These are phyloP conservation scores for Fagus crenata DNA, from an alignment of 306 rosid species.

Conservation along the genomic window DNA sequence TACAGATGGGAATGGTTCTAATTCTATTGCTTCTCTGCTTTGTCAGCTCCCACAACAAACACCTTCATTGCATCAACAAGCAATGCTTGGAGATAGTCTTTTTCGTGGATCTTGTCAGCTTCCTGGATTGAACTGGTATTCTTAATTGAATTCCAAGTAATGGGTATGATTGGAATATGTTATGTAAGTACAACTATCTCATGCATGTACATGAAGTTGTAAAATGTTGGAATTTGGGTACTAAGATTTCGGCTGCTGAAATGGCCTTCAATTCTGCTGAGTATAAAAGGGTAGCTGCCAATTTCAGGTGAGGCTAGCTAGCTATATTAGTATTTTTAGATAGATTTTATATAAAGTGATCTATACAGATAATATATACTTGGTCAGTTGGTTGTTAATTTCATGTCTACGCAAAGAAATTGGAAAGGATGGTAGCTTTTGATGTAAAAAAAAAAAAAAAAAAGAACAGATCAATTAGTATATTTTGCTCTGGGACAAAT, in stretches of 20 bases:
- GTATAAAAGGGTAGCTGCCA: conserved; percentile 27
- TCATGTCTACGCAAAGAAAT: conserved; percentile 38
- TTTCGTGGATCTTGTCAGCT: conserved; percentile 46
- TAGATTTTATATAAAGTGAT: conserved; percentile 31
- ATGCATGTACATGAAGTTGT: conserved; percentile 20
- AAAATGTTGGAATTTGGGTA: conserved; percentile 36
- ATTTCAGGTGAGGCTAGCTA: conserved; percentile 37
- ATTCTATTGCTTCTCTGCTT: conserved; percentile 58
- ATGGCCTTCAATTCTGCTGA: conserved; percentile 41
- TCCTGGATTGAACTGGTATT: conserved; percentile 74
- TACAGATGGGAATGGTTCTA: conserved; percentile 36
- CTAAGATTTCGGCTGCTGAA: conserved; percentile 42
- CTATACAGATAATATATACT: conserved; percentile 32
- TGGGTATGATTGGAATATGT: conserved; percentile 12
- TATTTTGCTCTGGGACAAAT: background rate
- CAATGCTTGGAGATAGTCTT: conserved; percentile 52
- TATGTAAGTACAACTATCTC: background rate
- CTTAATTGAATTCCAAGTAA: conserved; percentile 35
- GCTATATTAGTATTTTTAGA: conserved; percentile 37
- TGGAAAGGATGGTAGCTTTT: conserved; percentile 29
- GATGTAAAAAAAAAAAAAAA: conserved; percentile 44
- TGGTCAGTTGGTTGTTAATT: conserved; percentile 20
- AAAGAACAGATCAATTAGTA: conserved; percentile 1
- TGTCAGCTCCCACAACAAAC: conserved; percentile 72
- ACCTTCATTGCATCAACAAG: conserved; percentile 63